Evolutionary conservation across 345 rosid genomes (phyloP).

Genomic region (Melaleuca quinquenervia): DNA sequence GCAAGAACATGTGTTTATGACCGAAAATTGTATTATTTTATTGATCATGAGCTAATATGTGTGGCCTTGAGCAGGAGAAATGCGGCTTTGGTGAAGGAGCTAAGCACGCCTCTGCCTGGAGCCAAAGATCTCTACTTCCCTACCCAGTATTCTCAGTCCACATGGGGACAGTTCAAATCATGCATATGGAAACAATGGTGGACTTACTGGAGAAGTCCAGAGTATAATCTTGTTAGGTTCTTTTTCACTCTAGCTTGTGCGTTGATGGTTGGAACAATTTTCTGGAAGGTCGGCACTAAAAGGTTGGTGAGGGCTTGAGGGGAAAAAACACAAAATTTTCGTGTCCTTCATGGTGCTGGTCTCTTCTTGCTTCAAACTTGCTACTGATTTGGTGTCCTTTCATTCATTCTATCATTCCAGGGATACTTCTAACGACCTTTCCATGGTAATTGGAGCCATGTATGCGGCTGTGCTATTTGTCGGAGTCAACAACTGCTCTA

Average conservation of each 20-base stretch:
- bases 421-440: constrained; percentile 22
- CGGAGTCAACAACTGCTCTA: constrained; percentile 34
- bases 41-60: not conserved
- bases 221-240: constrained; percentile 30
- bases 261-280: constrained; percentile 28
- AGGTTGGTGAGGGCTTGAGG: constrained; percentile 7
- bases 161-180: constrained; percentile 39
- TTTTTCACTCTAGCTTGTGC: constrained; percentile 25
- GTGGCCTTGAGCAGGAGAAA: constrained; percentile 17
- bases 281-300: constrained; percentile 31
- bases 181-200: constrained; percentile 50
- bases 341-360: not conserved
- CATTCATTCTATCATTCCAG: constrained; percentile 2
- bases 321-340: not conserved
- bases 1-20: not conserved
- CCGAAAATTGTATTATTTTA: not conserved
- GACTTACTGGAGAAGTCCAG: constrained; percentile 53
- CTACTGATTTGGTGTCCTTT: not conserved
- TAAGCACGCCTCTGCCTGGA: constrained; percentile 29
- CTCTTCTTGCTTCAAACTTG: not conserved
- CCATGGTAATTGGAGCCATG: constrained; percentile 39
- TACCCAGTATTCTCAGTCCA: constrained; percentile 23
- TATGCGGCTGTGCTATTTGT: constrained; percentile 29
- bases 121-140: constrained; percentile 30
- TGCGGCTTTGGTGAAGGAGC: constrained; percentile 24